These are phyloP conservation scores for Colletotrichum tamarilloi DNA, from an alignment of 2,329 filamentous ascomycete species.

Conservation along the genomic window DNA sequence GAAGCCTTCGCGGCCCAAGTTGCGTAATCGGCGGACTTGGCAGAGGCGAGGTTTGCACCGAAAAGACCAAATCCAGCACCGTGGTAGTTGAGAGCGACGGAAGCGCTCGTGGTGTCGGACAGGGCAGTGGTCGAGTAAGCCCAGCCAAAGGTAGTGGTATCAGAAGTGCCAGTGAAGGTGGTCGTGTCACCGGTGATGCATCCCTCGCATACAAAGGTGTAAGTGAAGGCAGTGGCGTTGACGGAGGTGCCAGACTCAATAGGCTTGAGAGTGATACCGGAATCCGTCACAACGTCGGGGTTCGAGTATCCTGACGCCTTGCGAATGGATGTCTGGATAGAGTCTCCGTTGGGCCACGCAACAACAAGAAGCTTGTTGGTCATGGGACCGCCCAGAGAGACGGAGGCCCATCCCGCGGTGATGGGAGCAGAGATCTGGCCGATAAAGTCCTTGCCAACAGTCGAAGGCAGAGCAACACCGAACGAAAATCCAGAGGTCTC, in stretches of 20 bases:
- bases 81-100: constrained; percentile 37
- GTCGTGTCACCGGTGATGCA: constrained; percentile 47
- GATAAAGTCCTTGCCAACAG: constrained; percentile 34
- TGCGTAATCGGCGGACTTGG: constrained; percentile 37
- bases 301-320: constrained; percentile 50
- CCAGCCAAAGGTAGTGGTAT: constrained; percentile 32
- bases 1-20: constrained; percentile 39
- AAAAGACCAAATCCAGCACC: constrained; percentile 39
- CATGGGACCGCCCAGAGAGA: constrained; percentile 55
- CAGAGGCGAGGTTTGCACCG: constrained; percentile 34
- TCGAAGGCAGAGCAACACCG: constrained; percentile 26
- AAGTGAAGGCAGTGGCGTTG: constrained; percentile 59
- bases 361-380: constrained; percentile 54
- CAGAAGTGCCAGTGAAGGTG: constrained; percentile 36
- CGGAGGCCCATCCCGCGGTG: constrained; percentile 27
- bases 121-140: constrained; percentile 35
- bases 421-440: constrained; percentile 34
- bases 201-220: constrained; percentile 59
- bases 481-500: constrained; percentile 28
- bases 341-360: constrained; percentile 55
- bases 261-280: constrained; percentile 48
- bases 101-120: constrained; percentile 33
- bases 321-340: constrained; percentile 43
- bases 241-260: constrained; percentile 58
- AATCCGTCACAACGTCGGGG: constrained; percentile 51